These are phyloP conservation scores for Globisporangium solare DNA, from an alignment of 352 stramenopile genomes.

Conservation along the genomic window DNA sequence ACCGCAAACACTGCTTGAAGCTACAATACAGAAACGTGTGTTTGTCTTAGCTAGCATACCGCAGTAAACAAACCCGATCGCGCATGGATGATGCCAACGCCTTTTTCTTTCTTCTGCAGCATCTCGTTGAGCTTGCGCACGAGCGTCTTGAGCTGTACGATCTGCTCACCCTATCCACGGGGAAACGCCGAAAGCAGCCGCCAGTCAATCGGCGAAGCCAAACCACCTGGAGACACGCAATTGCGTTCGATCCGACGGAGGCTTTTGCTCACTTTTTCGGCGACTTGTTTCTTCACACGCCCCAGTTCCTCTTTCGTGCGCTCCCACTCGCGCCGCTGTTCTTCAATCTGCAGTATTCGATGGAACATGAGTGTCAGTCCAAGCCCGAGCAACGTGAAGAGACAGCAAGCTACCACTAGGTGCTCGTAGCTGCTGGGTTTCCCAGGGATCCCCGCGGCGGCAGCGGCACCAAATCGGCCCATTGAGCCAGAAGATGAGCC, in stretches of 20 bases:
- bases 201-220: neutral
- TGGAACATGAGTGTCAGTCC: no score
- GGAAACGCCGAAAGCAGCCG: neutral
- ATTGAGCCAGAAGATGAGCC: no score
- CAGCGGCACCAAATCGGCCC: neutral
- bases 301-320: conserved; percentile 50
- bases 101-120: conserved; percentile 64
- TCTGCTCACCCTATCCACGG: conserved; percentile 32
- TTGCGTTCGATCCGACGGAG: neutral
- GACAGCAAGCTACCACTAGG: conserved; percentile 5
- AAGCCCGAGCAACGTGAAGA: no score
- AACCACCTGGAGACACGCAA: neutral
- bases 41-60: neutral
- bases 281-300: conserved; percentile 32
- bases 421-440: conserved; percentile 7
- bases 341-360: conserved; percentile 27
- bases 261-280: conserved; percentile 32
- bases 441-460: no score
- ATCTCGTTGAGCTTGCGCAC: conserved; percentile 50
- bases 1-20: conserved; percentile 56
- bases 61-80: neutral
- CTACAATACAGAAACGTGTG: conserved; percentile 17
- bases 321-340: conserved; percentile 52
- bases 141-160: conserved; percentile 57
- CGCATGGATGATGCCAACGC: conserved; percentile 23